Evolutionary conservation across 176 grass and related monocot species (phyloP).

Genomic region (Zoysia japonica): DNA sequence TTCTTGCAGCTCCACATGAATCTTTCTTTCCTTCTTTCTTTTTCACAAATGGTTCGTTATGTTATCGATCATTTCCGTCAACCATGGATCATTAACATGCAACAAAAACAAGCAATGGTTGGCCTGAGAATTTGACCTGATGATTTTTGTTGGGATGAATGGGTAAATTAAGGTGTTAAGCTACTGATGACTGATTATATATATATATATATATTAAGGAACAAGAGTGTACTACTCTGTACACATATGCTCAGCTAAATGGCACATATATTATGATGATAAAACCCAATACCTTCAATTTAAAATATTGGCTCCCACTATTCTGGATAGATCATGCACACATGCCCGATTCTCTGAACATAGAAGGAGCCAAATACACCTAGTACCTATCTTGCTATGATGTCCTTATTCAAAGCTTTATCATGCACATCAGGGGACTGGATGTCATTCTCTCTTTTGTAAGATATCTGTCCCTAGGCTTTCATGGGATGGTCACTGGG

Average conservation of each 20-base stretch:
- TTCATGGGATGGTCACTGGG: not conserved
- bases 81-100: no score
- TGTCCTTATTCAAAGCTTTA: not conserved
- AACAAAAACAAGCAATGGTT: no score
- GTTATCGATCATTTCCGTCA: not conserved
- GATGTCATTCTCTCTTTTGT: conserved; percentile 17
- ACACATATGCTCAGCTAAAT: no score
- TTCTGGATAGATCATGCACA: not conserved
- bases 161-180: not conserved
- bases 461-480: not conserved
- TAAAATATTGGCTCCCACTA: no score
- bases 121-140: not conserved
- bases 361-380: conserved; percentile 3
- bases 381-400: not conserved
- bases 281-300: no score
- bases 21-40: not conserved
- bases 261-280: no score
- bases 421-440: not conserved
- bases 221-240: no score
- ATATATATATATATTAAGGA: not conserved
- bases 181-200: not conserved
- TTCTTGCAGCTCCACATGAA: not conserved
- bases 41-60: not conserved
- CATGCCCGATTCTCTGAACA: not conserved
- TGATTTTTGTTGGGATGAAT: not conserved